Evolutionary conservation across 202 grass and related monocot species (phyloP).

Genomic region (Schoenoplectus tabernaemontani): DNA sequence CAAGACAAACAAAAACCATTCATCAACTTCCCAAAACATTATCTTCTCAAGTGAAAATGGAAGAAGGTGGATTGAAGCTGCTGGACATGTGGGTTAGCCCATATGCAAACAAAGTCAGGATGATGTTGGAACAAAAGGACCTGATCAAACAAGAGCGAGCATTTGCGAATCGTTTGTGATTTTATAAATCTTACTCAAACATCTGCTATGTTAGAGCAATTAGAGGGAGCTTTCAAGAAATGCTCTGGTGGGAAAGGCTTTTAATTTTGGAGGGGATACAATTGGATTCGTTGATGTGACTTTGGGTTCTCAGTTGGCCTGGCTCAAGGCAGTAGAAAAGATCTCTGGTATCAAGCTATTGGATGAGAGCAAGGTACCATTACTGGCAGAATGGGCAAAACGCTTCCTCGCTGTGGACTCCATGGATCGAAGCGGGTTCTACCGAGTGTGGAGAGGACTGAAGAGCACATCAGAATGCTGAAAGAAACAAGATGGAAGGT

Average conservation of each 20-base stretch:
- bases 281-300: slow-evolving; percentile 36
- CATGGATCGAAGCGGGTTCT: slow-evolving; percentile 24
- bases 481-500: slow-evolving; percentile 21
- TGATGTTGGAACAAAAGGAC: slow-evolving; percentile 38
- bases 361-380: slow-evolving; percentile 33
- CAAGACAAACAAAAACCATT: neutral
- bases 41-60: slow-evolving; percentile 1
- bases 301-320: slow-evolving; percentile 30
- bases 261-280: slow-evolving; percentile 50
- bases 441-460: slow-evolving; percentile 24
- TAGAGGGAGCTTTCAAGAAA: slow-evolving; percentile 42
- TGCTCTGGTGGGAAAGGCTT: slow-evolving; percentile 38
- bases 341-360: slow-evolving; percentile 26
- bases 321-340: slow-evolving; percentile 35
- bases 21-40: neutral
- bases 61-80: slow-evolving; percentile 26
- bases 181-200: slow-evolving; percentile 15
- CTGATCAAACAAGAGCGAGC: slow-evolving; percentile 31
- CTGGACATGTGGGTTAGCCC: slow-evolving; percentile 30
- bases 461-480: slow-evolving; percentile 15
- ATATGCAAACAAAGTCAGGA: slow-evolving; percentile 9
- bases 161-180: no score
- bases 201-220: neutral
- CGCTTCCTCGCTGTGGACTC: slow-evolving; percentile 29
- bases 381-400: slow-evolving; percentile 41